Conservation (phyloP, 441 rosid genomes). For the California macrophylla region DNA sequence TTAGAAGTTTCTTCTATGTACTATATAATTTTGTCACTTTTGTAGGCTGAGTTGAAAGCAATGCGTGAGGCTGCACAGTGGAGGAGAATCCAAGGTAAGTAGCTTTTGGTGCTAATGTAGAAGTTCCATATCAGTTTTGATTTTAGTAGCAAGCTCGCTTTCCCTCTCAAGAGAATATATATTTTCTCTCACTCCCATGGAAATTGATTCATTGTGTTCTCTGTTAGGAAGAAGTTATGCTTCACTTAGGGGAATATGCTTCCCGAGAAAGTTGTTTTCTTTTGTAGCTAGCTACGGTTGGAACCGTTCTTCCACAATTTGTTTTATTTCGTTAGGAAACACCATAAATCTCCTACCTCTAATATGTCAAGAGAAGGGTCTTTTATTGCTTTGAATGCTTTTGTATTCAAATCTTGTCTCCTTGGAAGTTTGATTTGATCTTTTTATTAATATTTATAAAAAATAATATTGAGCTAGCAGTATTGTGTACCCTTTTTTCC, state of each 20-base stretch:
- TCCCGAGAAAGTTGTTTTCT: background rate
- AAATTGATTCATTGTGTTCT: background rate
- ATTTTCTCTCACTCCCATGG: background rate
- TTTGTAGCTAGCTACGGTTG: background rate
- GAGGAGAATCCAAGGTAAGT: slow-evolving; percentile 79
- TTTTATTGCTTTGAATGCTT: too few relatives aligned
- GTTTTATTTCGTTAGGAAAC: background rate
- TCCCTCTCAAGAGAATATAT: background rate
- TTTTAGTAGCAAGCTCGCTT: too few relatives aligned
- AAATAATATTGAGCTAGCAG: background rate
- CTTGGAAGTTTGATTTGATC: too few relatives aligned
- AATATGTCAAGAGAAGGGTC: too few relatives aligned
- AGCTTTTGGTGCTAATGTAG: slow-evolving; percentile 7
- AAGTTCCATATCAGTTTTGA: background rate
- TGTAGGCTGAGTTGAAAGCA: slow-evolving; percentile 63
- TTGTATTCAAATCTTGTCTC: too few relatives aligned
- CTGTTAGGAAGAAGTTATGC: background rate
- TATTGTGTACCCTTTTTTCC: background rate
- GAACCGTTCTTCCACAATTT: background rate
- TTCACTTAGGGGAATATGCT: background rate
- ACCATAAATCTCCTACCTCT: background rate
- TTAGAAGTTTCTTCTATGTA: slow-evolving; percentile 8
- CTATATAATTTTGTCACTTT: background rate
- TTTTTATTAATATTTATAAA: too few relatives aligned
- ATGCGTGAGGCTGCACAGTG: slow-evolving; percentile 94